A percentile compares a stretch with the other conserved stretches of the same genome.
phyloP scores from a whole-genome alignment of 768 basidiomycete species.

The Tylopilus intermedius region DNA sequence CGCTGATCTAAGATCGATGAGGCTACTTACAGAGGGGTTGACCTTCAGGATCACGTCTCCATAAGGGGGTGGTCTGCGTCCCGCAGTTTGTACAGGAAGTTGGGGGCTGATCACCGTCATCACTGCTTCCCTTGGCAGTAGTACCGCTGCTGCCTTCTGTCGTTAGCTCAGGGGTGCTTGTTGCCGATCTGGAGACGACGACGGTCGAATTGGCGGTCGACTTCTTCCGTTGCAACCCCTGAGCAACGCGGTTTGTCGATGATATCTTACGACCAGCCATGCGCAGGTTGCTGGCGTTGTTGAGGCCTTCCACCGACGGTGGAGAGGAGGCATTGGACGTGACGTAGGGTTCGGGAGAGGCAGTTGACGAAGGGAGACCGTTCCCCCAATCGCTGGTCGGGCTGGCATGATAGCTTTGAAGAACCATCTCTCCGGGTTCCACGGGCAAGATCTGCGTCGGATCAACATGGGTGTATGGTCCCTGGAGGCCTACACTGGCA shows the following conservation, averaged over 20 bases:
- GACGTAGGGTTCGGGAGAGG: conserved; percentile 72
- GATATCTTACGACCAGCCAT: conserved; percentile 54
- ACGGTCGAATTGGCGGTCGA: conserved; percentile 26
- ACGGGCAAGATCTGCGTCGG: conserved; percentile 79
- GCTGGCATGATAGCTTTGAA: conserved; percentile 60
- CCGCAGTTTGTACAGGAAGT: conserved; percentile 93
- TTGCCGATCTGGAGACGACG: conserved; percentile 45
- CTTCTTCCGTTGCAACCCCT: conserved; percentile 54
- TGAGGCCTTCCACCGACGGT: conserved; percentile 54
- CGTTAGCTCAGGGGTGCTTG: conserved; percentile 63
- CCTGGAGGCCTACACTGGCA: conserved; percentile 35
- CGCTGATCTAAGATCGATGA: conserved; percentile 6
- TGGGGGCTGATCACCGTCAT: conserved; percentile 66
- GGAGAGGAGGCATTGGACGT: conserved; percentile 70
- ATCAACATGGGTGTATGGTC: conserved; percentile 78
- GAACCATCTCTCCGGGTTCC: conserved; percentile 38
- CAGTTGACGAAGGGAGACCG: conserved; percentile 62
- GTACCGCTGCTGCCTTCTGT: conserved; percentile 27
- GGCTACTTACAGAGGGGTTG: conserved; percentile 75
- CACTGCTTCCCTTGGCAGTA: conserved; percentile 41
- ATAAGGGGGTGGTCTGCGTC: conserved; percentile 91
- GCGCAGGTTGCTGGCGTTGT: conserved; percentile 27
- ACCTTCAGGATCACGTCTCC: conserved; percentile 89
- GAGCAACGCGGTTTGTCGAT: conserved; percentile 55
- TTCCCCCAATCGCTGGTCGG: conserved; percentile 83